These are phyloP conservation scores for Pseudopyricularia javanii DNA, from an alignment of 2,329 filamentous ascomycete species.

Conservation along the genomic window DNA sequence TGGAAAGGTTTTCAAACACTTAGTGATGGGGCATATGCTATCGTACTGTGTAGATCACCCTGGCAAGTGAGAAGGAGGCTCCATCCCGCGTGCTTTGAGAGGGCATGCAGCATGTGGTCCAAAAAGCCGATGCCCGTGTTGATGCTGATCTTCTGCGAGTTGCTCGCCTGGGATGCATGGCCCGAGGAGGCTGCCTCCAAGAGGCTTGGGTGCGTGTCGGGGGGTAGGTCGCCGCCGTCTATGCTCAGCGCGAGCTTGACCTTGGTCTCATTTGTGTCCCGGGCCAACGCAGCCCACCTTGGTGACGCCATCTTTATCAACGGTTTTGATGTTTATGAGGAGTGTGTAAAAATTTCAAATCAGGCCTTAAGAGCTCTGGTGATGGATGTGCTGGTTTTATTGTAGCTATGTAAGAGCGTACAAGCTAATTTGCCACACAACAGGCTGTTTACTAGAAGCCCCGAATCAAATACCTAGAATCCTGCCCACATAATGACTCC, in stretches of 20 bases:
- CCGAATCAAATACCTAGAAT: no score
- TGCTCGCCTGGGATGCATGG: conserved; percentile 76
- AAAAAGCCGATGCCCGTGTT: conserved; percentile 95
- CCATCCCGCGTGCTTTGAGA: conserved; percentile 94
- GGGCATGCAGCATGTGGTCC: conserved; percentile 96
- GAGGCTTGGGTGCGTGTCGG: conserved; percentile 46
- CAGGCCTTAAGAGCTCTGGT: no score
- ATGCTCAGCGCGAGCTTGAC: conserved; percentile 88
- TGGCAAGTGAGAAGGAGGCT: conserved; percentile 70
- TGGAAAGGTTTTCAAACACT: no score
- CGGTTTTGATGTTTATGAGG: no score
- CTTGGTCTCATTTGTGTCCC: conserved; percentile 96
- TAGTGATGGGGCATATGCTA: neutral
- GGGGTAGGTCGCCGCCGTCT: conserved; percentile 71
- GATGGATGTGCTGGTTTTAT: no score
- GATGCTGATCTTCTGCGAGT: conserved; percentile 74
- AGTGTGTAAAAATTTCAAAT: no score
- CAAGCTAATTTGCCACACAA: no score
- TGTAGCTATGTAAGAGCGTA: no score
- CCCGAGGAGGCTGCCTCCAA: conserved; percentile 36
- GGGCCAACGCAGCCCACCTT: conserved; percentile 64
- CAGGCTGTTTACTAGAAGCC: no score
- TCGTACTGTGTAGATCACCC: conserved; percentile 82
- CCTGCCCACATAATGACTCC: no score
- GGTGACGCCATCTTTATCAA: neutral